phyloP scores from a whole-genome alignment of 164 flowering plant genomes.

The Berberis vulgaris region DNA sequence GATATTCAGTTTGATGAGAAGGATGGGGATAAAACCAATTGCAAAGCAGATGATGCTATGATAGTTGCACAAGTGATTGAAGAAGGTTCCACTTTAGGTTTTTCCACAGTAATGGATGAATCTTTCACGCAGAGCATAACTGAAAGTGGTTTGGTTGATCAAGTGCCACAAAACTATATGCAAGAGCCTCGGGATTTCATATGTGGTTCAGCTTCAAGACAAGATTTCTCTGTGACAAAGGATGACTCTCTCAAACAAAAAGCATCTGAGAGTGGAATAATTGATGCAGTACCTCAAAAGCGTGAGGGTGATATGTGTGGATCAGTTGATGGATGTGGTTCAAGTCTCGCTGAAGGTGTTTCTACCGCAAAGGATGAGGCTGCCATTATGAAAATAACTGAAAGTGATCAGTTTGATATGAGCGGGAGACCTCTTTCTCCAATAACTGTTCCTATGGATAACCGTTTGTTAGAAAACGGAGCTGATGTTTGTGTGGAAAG shows the following conservation, averaged over 20 bases:
- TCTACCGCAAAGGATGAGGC: no score
- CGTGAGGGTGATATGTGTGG: no score
- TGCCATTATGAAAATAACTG: no score
- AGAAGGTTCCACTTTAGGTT: slow-evolving; percentile 13
- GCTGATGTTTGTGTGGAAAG: slow-evolving; percentile 8
- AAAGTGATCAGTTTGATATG: no score
- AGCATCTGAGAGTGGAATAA: slow-evolving; percentile 10
- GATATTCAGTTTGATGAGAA: slow-evolving; percentile 18
- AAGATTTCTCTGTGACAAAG: slow-evolving; percentile 10
- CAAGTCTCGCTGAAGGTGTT: no score
- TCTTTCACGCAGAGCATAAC: slow-evolving; percentile 10
- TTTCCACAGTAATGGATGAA: slow-evolving; percentile 12
- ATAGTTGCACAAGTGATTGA: slow-evolving; percentile 11
- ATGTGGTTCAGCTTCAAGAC: slow-evolving; percentile 4
- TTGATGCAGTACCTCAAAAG: slow-evolving; percentile 7
- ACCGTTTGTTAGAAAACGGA: slow-evolving; percentile 8
- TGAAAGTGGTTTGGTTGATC: slow-evolving; percentile 20
- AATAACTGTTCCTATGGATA: slow-evolving; percentile 1
- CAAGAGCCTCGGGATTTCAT: slow-evolving; percentile 5
- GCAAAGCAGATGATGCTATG: slow-evolving; percentile 11
- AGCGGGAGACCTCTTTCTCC: background rate
- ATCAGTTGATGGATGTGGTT: no score
- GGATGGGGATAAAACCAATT: slow-evolving; percentile 20
- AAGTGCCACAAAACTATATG: slow-evolving; percentile 2
- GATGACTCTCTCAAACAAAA: slow-evolving; percentile 17